These are phyloP conservation scores for Pulchroboletus neoregius DNA, from an alignment of 1,284 basidiomycete genomes.

Conservation along the genomic window DNA sequence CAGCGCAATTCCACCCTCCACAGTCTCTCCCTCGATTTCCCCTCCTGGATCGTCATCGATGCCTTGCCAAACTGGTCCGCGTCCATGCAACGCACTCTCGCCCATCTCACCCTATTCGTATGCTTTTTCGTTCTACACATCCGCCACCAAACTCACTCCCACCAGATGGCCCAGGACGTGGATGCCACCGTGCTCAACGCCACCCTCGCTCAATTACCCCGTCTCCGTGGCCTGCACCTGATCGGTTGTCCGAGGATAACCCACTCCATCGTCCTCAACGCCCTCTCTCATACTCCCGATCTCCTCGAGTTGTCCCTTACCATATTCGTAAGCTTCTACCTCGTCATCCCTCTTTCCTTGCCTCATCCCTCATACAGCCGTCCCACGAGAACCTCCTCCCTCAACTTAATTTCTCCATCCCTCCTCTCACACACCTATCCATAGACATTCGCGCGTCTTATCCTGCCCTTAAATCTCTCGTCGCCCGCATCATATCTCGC, in stretches of 20 bases:
- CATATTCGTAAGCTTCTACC: slow-evolving; percentile 41
- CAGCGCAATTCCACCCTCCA: slow-evolving; percentile 39
- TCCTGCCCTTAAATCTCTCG: slow-evolving; percentile 11
- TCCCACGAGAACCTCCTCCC: slow-evolving; percentile 28
- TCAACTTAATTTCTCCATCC: slow-evolving; percentile 35
- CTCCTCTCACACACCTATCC: slow-evolving; percentile 48
- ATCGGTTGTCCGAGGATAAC: slow-evolving; percentile 54
- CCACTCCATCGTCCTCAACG: slow-evolving; percentile 45
- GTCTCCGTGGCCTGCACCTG: slow-evolving; percentile 53
- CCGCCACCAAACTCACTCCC: neutral
- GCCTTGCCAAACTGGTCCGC: slow-evolving; percentile 53
- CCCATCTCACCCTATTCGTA: slow-evolving; percentile 55
- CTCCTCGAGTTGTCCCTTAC: slow-evolving; percentile 59
- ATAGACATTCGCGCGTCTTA: slow-evolving; percentile 44
- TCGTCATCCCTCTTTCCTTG: neutral
- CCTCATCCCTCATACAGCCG: slow-evolving; percentile 32
- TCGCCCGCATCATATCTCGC: slow-evolving; percentile 19
- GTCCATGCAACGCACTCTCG: slow-evolving; percentile 41
- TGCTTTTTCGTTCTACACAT: slow-evolving; percentile 20
- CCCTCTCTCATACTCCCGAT: slow-evolving; percentile 45
- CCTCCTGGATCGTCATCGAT: slow-evolving; percentile 59
- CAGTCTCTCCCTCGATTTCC: slow-evolving; percentile 50
- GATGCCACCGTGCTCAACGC: slow-evolving; percentile 47
- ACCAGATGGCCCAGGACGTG: slow-evolving; percentile 53
- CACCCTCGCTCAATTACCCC: slow-evolving; percentile 47